phyloP scores from a whole-genome alignment of 2,329 filamentous ascomycete genomes.

The Fusarium miscanthi region DNA sequence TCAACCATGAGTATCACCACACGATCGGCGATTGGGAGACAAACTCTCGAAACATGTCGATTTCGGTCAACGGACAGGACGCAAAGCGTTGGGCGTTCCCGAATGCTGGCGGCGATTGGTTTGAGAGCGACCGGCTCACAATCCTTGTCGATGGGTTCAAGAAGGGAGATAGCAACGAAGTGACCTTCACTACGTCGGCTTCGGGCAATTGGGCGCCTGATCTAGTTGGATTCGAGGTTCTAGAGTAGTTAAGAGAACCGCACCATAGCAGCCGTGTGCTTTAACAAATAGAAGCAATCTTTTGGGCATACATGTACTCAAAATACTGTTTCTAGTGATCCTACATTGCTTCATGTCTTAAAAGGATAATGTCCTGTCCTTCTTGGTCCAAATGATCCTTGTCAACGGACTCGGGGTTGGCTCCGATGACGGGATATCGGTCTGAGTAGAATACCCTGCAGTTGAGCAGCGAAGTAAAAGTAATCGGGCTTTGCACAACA shows the following conservation, averaged over 20 bases:
- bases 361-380: too few species aligned
- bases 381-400: not conserved
- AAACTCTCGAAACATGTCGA: slow-evolving; percentile 62
- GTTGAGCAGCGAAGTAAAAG: not conserved
- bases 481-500: not conserved
- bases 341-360: too few species aligned
- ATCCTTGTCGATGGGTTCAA: slow-evolving; percentile 60
- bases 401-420: not conserved
- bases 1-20: slow-evolving; percentile 63
- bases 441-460: not conserved
- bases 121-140: slow-evolving; percentile 58
- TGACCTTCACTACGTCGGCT: slow-evolving; percentile 49
- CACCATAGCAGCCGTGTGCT: not conserved
- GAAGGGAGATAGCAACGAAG: slow-evolving; percentile 51
- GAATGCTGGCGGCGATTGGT: slow-evolving; percentile 62
- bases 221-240: slow-evolving; percentile 55
- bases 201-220: slow-evolving; percentile 53
- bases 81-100: slow-evolving; percentile 62
- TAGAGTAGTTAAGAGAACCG: not conserved
- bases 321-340: not conserved
- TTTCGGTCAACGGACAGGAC: slow-evolving; percentile 57
- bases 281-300: not conserved
- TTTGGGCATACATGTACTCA: not conserved
- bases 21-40: slow-evolving; percentile 56
- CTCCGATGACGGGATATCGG: not conserved